These are phyloP conservation scores for Thinopyrum elongatum DNA, from an alignment of 176 grass and related monocot species.

Conservation along the genomic window DNA sequence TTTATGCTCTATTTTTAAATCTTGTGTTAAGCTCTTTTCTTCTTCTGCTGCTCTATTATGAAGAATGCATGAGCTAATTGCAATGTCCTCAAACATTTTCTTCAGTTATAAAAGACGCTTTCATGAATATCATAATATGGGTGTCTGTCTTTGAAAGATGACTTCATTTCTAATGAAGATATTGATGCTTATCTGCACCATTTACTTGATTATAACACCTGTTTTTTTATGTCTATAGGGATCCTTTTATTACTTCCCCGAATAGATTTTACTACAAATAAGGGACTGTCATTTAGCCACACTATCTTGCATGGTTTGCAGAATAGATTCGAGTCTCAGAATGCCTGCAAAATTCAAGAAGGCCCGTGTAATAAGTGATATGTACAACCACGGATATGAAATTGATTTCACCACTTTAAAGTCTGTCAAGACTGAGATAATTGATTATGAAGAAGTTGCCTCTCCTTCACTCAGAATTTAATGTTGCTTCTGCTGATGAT, in stretches of 20 bases:
- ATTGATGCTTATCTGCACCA: not conserved
- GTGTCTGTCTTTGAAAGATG: not conserved
- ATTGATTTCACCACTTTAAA: too few relatives aligned
- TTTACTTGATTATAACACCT: conserved; percentile 11
- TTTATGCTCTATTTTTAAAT: not conserved
- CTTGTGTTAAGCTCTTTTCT: not conserved
- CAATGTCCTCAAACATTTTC: not conserved
- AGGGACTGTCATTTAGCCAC: not conserved
- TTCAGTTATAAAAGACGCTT: not conserved
- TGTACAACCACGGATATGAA: conserved; percentile 9
- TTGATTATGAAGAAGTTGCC: conserved; percentile 41
- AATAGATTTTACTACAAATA: not conserved
- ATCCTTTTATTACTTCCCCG: not conserved
- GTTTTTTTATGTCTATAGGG: conserved; percentile 25
- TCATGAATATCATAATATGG: not conserved
- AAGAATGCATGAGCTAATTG: not conserved
- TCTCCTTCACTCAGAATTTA: conserved; percentile 3
- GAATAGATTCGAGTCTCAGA: not conserved
- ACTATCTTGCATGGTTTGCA: conserved; percentile 18
- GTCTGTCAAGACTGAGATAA: conserved; percentile 24
- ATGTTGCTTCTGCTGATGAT: not conserved
- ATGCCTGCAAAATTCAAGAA: conserved; percentile 44
- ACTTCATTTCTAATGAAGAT: not conserved
- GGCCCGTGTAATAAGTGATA: not conserved
- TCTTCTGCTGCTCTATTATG: not conserved